Evolutionary conservation across 768 basidiomycete species (phyloP), one percentile per base, ranked within the genome.

Genomic region (Candolleomyces eurysporus): DNA sequence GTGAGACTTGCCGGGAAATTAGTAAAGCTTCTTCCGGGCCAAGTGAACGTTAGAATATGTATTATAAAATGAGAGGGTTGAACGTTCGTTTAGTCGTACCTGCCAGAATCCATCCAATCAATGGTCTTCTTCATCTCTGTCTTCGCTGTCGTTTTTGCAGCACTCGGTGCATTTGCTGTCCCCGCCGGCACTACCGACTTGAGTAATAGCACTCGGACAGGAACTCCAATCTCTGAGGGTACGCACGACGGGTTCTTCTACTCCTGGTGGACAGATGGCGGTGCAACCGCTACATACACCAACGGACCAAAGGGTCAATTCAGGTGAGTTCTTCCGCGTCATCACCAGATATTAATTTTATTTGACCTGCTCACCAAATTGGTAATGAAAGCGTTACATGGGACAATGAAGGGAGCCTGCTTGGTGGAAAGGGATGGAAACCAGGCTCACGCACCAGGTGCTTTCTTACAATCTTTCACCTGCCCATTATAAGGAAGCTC

Each of bases 201-300:
- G 26, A 26, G 26, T 4, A 26, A 26, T 26, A 26, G 26, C 4
- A 26, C 26, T 58, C 71, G 65, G 45, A 58, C 61, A 53, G 62
- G 65, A 17, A 69, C 69, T 13, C 61, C 66, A 30, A 72, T 67
- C 62, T 57, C 67, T 11, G 75, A 71, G 11, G 76, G 76, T 50
- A 67, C 66, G n/a, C 65, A 62, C 57, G 65, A 67, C 61, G 74
- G 75, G 16, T 77, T 67, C 70, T 79, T 70, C 67, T 79, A 78
- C 64, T 75, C 74, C 22, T 70, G 70, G 66, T 77, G 72, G 72
- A 73, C 74, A 9, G 75, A 78, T 53, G 67, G 69, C 56, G 64
- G 62, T 6, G 66, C 63, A 30, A 67, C 61, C n/a, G 73, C 67
- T 11, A 73, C 70, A 5, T 66, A 65, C 59, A 76, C 74, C 68